Conservation (phyloP, 805 yeast genomes). For the Babjeviella inositovora region DNA sequence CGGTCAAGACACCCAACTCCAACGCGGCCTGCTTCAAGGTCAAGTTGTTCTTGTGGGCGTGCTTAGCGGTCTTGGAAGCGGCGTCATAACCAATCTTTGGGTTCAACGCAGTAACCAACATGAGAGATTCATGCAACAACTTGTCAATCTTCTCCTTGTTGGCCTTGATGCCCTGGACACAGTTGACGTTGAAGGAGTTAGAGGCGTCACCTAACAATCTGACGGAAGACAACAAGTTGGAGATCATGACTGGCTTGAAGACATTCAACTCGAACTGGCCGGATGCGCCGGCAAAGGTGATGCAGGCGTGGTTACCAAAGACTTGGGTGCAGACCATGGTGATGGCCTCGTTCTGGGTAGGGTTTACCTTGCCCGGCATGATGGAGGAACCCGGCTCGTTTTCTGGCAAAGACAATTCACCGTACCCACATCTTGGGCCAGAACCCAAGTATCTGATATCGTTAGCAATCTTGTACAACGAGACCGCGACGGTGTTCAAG, state of each 20-base stretch:
- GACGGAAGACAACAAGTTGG: constrained; percentile 77
- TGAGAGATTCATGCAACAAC: constrained; percentile 82
- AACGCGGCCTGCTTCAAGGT: constrained; percentile 91
- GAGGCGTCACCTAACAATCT: constrained; percentile 83
- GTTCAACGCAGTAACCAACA: constrained; percentile 97
- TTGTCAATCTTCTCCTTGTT: constrained; percentile 78
- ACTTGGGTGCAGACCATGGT: constrained; percentile 98
- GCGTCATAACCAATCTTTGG: constrained; percentile 97
- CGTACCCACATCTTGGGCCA: constrained; percentile 99
- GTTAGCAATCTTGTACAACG: constrained; percentile 91
- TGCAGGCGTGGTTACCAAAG: constrained; percentile 89
- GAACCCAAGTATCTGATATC: constrained; percentile 97
- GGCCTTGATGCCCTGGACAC: constrained; percentile 90
- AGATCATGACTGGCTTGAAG: constrained; percentile 90
- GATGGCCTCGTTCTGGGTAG: constrained; percentile 97
- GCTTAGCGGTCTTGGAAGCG: constrained; percentile 96
- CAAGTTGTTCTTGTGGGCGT: constrained; percentile 95
- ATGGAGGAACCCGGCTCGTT: constrained; percentile 98
- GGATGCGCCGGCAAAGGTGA: constrained; percentile 95
- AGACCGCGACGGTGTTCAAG: constrained; percentile 84
- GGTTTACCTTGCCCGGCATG: constrained; percentile 99
- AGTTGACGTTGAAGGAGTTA: constrained; percentile 81
- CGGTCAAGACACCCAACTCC: constrained; percentile 72
- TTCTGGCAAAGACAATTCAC: constrained; percentile 89
- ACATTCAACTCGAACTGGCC: constrained; percentile 98